A percentile compares a stretch with the other conserved stretches of the same genome.
These are phyloP conservation scores for Ophiostoma quercus DNA, from an alignment of 2,329 filamentous ascomycete genomes.

Conservation along the genomic window DNA sequence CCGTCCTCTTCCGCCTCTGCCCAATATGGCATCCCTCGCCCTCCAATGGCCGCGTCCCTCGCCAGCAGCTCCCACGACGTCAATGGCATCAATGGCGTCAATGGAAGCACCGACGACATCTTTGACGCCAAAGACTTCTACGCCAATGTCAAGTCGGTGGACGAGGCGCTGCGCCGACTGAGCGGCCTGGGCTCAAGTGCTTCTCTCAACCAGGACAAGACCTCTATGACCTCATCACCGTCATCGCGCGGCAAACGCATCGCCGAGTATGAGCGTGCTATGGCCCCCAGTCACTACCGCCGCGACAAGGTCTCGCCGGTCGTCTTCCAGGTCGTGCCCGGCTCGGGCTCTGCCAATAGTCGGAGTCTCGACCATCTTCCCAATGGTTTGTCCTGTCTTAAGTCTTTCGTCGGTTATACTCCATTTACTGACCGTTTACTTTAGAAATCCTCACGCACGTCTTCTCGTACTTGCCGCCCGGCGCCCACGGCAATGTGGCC, in stretches of 20 bases:
- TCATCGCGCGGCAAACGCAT: constrained; percentile 48
- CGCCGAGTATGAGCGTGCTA: constrained; percentile 57
- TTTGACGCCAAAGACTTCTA: constrained; percentile 29
- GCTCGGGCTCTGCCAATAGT: constrained; percentile 31
- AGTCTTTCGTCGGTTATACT: too few relatives aligned
- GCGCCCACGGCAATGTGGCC: constrained; percentile 74
- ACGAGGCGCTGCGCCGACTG: constrained; percentile 51
- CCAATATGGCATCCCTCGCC: constrained; percentile 55
- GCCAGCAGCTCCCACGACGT: not conserved
- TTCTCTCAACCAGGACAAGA: not conserved
- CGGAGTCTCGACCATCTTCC: constrained; percentile 58
- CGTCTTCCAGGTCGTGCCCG: not conserved
- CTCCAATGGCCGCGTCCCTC: constrained; percentile 23
- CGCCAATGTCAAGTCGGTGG: constrained; percentile 42
- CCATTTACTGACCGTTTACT: too few relatives aligned
- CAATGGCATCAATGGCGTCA: not conserved
- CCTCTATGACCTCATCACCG: not conserved
- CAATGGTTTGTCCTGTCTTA: constrained; percentile 59
- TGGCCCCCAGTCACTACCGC: constrained; percentile 41
- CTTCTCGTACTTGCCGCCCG: constrained; percentile 80
- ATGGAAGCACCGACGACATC: constrained; percentile 27
- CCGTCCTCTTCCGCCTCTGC: constrained; percentile 32
- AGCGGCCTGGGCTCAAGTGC: constrained; percentile 33
- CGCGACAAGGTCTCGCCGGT: not conserved
- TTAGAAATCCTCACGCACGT: constrained; percentile 88